These are phyloP conservation scores for Aspergillus biplanus DNA, from an alignment of 495 filamentous ascomycete genomes.

Conservation along the genomic window DNA sequence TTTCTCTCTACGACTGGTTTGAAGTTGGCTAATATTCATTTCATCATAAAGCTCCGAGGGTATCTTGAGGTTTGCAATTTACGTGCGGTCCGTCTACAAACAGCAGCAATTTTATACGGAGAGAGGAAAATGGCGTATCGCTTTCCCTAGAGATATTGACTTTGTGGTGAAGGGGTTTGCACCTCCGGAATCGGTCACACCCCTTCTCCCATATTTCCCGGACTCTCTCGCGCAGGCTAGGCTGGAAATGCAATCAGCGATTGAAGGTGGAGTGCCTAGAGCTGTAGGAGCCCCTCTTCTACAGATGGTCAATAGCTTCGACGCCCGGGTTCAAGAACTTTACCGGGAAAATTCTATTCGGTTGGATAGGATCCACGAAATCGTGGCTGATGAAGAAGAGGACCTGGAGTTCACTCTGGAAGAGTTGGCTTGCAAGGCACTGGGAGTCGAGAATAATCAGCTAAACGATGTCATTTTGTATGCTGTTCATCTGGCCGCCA, in stretches of 20 bases:
- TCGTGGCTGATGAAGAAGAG: slow-evolving; percentile 51
- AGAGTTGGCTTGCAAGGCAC: slow-evolving; percentile 60
- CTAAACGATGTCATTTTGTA: slow-evolving; percentile 61
- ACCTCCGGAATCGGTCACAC: slow-evolving; percentile 55
- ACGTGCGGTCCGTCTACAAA: slow-evolving; percentile 63
- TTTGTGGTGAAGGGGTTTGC: slow-evolving; percentile 71
- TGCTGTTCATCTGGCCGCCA: slow-evolving; percentile 67
- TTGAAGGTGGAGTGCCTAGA: slow-evolving; percentile 50
- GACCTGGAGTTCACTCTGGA: slow-evolving; percentile 60
- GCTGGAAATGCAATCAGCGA: slow-evolving; percentile 43
- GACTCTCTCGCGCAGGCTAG: slow-evolving; percentile 39
- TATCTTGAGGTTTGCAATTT: slow-evolving; percentile 64
- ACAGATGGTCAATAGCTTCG: slow-evolving; percentile 36
- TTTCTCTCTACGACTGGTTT: not conserved
- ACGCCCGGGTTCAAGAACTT: slow-evolving; percentile 33
- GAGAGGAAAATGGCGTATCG: slow-evolving; percentile 73
- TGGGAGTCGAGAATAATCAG: slow-evolving; percentile 47
- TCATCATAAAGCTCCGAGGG: slow-evolving; percentile 35
- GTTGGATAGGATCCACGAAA: slow-evolving; percentile 53
- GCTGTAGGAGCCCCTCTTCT: slow-evolving; percentile 41
- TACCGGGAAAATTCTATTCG: slow-evolving; percentile 50
- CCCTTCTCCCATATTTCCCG: slow-evolving; percentile 68
- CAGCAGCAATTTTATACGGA: slow-evolving; percentile 74
- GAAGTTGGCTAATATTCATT: not conserved
- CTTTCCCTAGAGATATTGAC: slow-evolving; percentile 44